Conservation (phyloP, 2,329 filamentous ascomycete genomes). For the Cyanodermella asteris region DNA sequence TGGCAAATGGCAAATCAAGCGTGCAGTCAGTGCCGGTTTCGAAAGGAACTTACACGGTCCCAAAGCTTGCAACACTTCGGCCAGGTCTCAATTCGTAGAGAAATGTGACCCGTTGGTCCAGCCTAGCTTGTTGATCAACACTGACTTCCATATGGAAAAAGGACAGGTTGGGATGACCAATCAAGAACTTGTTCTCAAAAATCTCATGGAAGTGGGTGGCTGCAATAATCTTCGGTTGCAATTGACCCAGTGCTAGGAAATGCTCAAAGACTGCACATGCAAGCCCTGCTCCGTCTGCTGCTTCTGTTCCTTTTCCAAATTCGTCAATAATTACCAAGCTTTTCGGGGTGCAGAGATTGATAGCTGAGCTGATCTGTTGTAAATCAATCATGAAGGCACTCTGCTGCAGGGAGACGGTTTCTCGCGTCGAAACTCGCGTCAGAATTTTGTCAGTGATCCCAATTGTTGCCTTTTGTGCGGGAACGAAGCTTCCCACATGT, state of each 20-base stretch:
- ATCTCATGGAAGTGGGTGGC: conserved; percentile 42
- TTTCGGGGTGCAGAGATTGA: conserved; percentile 49
- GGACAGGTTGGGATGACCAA: conserved; percentile 21
- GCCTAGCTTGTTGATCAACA: conserved; percentile 20
- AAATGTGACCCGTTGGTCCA: conserved; percentile 34
- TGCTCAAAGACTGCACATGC: conserved; percentile 39
- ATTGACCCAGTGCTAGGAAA: conserved; percentile 24
- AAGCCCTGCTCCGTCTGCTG: conserved; percentile 41
- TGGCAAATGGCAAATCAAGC: not conserved
- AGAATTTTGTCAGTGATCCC: conserved; percentile 85
- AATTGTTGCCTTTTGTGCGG: conserved; percentile 52
- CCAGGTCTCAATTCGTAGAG: conserved; percentile 50
- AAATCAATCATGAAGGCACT: conserved; percentile 63
- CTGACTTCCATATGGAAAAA: conserved; percentile 38
- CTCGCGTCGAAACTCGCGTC: conserved; percentile 58
- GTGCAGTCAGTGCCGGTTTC: not conserved
- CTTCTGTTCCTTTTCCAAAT: conserved; percentile 53
- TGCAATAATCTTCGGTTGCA: conserved; percentile 36
- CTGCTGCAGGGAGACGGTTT: conserved; percentile 41
- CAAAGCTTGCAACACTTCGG: conserved; percentile 60
- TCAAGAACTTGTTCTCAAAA: conserved; percentile 30
- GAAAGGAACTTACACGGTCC: conserved; percentile 42
- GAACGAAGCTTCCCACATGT: conserved; percentile 81
- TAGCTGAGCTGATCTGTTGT: conserved; percentile 60
- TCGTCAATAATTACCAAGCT: conserved; percentile 85